phyloP scores from a whole-genome alignment of 2,329 filamentous ascomycete species.

The Microcyclosporella mali region DNA sequence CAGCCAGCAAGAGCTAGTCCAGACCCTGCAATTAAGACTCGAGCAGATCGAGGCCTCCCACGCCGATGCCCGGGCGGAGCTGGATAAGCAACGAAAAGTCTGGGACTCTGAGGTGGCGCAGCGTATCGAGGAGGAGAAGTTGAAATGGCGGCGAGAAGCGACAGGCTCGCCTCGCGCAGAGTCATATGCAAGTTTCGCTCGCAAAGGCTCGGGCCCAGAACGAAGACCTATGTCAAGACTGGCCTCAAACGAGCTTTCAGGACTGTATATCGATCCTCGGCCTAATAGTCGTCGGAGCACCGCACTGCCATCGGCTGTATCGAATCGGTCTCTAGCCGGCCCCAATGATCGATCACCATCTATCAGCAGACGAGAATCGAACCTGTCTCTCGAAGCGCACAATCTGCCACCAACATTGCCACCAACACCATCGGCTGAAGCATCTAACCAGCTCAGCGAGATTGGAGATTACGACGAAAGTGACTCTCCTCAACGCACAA shows the following conservation, averaged over 20 bases:
- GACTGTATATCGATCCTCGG: conserved; percentile 21
- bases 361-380: conserved; percentile 43
- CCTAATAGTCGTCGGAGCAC: conserved; percentile 27
- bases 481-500: conserved; percentile 60
- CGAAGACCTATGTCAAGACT: conserved; percentile 27
- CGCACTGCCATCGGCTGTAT: conserved; percentile 17
- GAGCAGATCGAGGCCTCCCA: conserved; percentile 60
- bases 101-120: conserved; percentile 53
- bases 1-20: conserved; percentile 53
- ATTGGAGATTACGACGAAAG: conserved; percentile 52
- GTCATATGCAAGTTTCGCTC: conserved; percentile 31
- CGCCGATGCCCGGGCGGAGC: conserved; percentile 50
- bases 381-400: conserved; percentile 29
- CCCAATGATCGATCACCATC: conserved; percentile 23
- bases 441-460: conserved; percentile 44
- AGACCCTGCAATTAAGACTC: conserved; percentile 58
- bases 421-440: conserved; percentile 43
- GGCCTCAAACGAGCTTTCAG: conserved; percentile 24
- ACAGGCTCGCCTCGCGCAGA: conserved; percentile 31
- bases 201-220: conserved; percentile 34
- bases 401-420: conserved; percentile 36
- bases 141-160: conserved; percentile 49
- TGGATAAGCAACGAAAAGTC: conserved; percentile 54
- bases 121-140: conserved; percentile 59
- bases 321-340: conserved; percentile 15